Conservation (phyloP, 495 filamentous ascomycete genomes). For the Podospora tetraspora region DNA sequence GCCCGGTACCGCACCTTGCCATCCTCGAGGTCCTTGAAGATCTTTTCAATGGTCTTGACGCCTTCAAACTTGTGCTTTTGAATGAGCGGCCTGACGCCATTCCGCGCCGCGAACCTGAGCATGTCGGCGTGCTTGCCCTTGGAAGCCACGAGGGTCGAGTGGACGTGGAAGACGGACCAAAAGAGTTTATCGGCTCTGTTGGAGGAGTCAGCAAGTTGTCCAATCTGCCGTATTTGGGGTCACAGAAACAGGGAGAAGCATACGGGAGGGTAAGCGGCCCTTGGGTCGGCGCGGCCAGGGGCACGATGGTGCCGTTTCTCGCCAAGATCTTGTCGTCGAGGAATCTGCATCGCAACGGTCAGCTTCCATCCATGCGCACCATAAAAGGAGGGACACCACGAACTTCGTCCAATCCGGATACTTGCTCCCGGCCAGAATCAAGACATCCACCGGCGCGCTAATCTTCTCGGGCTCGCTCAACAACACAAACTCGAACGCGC, state of each 20-base stretch:
- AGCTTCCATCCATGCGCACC: background rate
- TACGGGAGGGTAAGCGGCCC: constrained; percentile 16
- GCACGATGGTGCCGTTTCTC: constrained; percentile 12
- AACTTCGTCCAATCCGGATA: constrained; percentile 34
- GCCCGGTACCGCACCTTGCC: constrained; percentile 51
- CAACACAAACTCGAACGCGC: constrained; percentile 52
- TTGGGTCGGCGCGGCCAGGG: constrained; percentile 14
- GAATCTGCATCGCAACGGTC: constrained; percentile 2
- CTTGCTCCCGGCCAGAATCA: constrained; percentile 31
- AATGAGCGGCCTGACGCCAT: constrained; percentile 33
- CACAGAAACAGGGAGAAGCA: background rate
- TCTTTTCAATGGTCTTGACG: constrained; percentile 37
- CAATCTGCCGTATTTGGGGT: background rate
- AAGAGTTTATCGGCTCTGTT: constrained; percentile 23
- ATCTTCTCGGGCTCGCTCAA: constrained; percentile 35
- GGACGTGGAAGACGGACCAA: constrained; percentile 30
- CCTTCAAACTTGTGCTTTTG: constrained; percentile 22
- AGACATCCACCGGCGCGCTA: constrained; percentile 28
- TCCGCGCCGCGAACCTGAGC: constrained; percentile 38
- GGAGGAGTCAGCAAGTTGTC: background rate
- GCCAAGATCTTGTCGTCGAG: constrained; percentile 14
- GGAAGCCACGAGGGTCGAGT: constrained; percentile 34
- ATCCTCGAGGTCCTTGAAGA: constrained; percentile 69
- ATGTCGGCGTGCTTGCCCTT: constrained; percentile 37
- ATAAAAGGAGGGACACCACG: background rate